These are phyloP conservation scores for Allium sativum DNA, from an alignment of 106 monocot genomes.

Conservation along the genomic window DNA sequence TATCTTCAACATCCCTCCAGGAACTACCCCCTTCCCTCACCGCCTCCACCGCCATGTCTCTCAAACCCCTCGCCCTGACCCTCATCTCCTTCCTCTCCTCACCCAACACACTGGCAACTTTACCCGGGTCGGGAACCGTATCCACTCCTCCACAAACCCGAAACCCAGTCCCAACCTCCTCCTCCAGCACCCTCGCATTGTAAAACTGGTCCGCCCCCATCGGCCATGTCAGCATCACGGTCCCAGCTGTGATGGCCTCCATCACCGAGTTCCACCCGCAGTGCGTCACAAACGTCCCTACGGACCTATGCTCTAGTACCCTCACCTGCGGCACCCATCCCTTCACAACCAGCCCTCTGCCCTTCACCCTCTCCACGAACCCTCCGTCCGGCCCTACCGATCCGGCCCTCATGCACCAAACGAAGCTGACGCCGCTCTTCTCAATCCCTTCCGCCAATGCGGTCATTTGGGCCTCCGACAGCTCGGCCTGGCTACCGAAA, in stretches of 20 bases:
- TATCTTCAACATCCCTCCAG: conserved; percentile 8
- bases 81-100: neutral
- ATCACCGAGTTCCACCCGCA: conserved; percentile 71
- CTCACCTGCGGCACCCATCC: conserved; percentile 44
- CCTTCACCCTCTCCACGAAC: conserved; percentile 12
- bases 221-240: conserved; percentile 41
- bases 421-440: conserved; percentile 13
- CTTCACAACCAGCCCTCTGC: conserved; percentile 20
- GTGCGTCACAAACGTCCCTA: conserved; percentile 51
- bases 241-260: conserved; percentile 1
- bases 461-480: conserved; percentile 5
- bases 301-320: conserved; percentile 4
- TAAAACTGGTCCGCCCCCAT: conserved; percentile 51
- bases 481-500: conserved; percentile 29
- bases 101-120: conserved; percentile 10
- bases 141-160: conserved; percentile 25
- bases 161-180: conserved; percentile 25
- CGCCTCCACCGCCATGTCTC: conserved; percentile 16
- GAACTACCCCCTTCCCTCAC: conserved; percentile 34
- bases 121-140: conserved; percentile 13
- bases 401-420: conserved; percentile 15
- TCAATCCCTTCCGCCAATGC: conserved; percentile 20
- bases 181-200: conserved; percentile 37
- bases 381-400: neutral
- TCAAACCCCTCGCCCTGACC: conserved; percentile 14